Percentiles rank a stretch among this genome's conserved stretches.
phyloP scores from a whole-genome alignment of 1,139 yeast genomes.

The Yamadazyma dushanensis region DNA sequence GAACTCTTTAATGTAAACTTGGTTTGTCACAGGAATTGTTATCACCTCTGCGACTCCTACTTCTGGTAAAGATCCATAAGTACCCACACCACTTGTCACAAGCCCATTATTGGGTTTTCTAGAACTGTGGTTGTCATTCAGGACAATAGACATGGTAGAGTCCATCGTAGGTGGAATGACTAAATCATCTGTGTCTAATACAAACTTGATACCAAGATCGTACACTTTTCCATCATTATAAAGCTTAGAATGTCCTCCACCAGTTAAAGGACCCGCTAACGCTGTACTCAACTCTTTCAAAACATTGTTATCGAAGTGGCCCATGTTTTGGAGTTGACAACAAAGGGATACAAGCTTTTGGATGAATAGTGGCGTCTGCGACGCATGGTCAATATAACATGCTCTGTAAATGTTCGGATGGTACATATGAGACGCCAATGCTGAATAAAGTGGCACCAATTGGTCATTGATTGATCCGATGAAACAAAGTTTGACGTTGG shows the following conservation, averaged over 20 bases:
- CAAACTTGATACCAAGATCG: constrained; percentile 71
- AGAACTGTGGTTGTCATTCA: constrained; percentile 1
- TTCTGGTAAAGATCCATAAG: constrained; percentile 17
- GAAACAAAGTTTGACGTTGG: constrained; percentile 75
- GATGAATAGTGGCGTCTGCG: constrained; percentile 49
- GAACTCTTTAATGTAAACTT: constrained; percentile 59
- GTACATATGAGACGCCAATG: constrained; percentile 74
- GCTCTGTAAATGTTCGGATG: constrained; percentile 92
- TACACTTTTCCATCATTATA: constrained; percentile 87
- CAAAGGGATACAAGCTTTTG: constrained; percentile 47
- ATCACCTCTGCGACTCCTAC: constrained; percentile 14
- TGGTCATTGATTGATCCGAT: constrained; percentile 73
- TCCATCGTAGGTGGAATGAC: constrained; percentile 32
- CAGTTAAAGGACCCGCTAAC: constrained; percentile 87
- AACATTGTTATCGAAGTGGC: constrained; percentile 72
- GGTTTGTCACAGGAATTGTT: constrained; percentile 38
- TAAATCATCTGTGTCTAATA: constrained; percentile 73
- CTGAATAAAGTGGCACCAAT: constrained; percentile 59
- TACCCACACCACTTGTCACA: constrained; percentile 24
- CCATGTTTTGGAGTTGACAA: constrained; percentile 58
- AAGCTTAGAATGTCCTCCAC: constrained; percentile 91
- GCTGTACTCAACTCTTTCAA: constrained; percentile 79
- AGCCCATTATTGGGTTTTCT: constrained; percentile 11
- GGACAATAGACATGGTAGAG: constrained; percentile 4
- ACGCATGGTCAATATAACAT: constrained; percentile 75